Conservation (phyloP, 192 early-diverging fungal species). For the Coemansia sp. region DNA sequence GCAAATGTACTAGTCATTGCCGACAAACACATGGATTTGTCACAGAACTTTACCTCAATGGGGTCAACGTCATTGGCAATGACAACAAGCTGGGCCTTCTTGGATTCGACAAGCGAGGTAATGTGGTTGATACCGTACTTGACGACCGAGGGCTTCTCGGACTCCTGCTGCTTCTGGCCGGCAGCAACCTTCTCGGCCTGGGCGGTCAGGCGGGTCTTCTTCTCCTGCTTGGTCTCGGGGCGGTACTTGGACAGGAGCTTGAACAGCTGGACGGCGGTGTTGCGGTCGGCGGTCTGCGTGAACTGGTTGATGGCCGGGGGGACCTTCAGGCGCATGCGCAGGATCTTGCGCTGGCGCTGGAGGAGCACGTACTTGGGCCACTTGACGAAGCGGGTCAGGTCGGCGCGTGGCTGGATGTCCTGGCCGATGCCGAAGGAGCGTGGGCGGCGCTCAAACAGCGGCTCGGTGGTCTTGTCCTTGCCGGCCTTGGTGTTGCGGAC, state of each 20-base stretch:
- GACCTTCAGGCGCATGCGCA: slow-evolving; percentile 98
- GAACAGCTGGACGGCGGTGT: slow-evolving; percentile 98
- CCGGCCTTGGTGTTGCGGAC: slow-evolving; percentile 69
- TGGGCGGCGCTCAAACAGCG: slow-evolving; percentile 92
- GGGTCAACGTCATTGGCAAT: slow-evolving; percentile 99
- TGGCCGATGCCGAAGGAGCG: slow-evolving; percentile 97
- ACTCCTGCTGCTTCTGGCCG: slow-evolving; percentile 76
- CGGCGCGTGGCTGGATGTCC: slow-evolving; percentile 93
- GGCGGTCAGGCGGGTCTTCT: slow-evolving; percentile 87
- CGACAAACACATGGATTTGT: neutral
- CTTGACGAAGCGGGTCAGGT: slow-evolving; percentile 96
- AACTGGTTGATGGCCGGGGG: slow-evolving; percentile 99
- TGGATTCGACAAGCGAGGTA: slow-evolving; percentile 95
- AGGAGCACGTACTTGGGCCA: slow-evolving; percentile 99
- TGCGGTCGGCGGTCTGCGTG: slow-evolving; percentile 96
- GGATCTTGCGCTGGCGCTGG: slow-evolving; percentile 97
- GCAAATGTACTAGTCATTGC: slow-evolving; percentile 30
- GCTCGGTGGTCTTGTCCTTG: slow-evolving; percentile 71
- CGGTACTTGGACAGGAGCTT: slow-evolving; percentile 99
- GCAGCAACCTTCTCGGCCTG: slow-evolving; percentile 89
- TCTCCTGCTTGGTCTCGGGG: slow-evolving; percentile 96
- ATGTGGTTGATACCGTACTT: slow-evolving; percentile 99
- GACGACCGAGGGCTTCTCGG: slow-evolving; percentile 93
- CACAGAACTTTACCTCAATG: slow-evolving; percentile 70
- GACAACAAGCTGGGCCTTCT: slow-evolving; percentile 98